A percentile compares a stretch with the other conserved stretches of the same genome.
Evolutionary conservation across 306 rosid species (phyloP).

Genomic region (Acacia crassicarpa): DNA sequence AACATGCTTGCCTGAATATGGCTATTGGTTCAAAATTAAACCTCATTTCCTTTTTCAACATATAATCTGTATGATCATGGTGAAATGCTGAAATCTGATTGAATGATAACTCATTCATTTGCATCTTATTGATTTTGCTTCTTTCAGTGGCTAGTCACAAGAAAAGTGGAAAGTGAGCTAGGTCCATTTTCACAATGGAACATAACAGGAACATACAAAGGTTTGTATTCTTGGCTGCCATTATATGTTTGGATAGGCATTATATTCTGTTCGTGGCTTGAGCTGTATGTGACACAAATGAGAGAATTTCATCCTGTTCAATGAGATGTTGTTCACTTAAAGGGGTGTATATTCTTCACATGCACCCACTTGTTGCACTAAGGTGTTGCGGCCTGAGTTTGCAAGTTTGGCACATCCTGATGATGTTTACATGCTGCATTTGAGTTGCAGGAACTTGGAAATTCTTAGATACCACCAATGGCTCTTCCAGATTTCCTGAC

Average conservation of each 20-base stretch:
- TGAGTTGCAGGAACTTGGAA: conserved; percentile 87
- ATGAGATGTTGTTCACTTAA: conserved; percentile 23
- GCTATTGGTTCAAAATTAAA: neutral
- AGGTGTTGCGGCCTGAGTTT: conserved; percentile 19
- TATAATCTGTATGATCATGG: conserved; percentile 17
- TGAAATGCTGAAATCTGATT: conserved; percentile 14
- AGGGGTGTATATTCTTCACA: neutral
- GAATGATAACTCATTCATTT: conserved; percentile 20
- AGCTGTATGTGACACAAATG: conserved; percentile 2
- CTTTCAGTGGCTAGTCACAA: conserved; percentile 87
- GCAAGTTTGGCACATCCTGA: conserved; percentile 12
- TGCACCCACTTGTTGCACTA: neutral
- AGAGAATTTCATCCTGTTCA: conserved; percentile 4
- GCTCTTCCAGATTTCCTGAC: conserved; percentile 80
- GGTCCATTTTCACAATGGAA: conserved; percentile 95
- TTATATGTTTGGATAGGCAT: neutral
- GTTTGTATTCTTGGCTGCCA: conserved; percentile 50
- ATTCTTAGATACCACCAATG: conserved; percentile 72
- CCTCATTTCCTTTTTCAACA: neutral
- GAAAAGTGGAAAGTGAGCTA: conserved; percentile 78
- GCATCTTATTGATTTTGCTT: conserved; percentile 36
- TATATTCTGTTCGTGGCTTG: neutral
- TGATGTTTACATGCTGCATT: conserved; percentile 14
- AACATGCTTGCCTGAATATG: conserved; percentile 1
- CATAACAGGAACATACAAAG: conserved; percentile 95